Evolutionary conservation across 2,329 filamentous ascomycete species (phyloP).

Genomic region (Metarhizium humberi): DNA sequence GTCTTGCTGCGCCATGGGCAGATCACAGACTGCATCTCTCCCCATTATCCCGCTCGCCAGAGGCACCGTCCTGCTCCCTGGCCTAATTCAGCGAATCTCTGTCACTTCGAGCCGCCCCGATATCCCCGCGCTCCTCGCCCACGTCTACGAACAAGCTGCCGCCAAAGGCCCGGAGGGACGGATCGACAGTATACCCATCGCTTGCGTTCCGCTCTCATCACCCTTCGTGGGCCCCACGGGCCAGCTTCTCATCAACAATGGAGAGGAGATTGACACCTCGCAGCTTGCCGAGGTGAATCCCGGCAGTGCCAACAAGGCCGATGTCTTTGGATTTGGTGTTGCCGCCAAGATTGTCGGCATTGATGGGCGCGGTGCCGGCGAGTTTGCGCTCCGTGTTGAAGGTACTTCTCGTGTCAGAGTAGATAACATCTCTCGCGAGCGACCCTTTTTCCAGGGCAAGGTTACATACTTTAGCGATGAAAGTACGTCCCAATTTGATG

Average conservation of each 20-base stretch:
- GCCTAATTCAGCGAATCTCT: slow-evolving; percentile 74
- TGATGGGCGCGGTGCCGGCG: slow-evolving; percentile 63
- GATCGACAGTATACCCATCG: slow-evolving; percentile 64
- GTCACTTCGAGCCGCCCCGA: slow-evolving; percentile 74
- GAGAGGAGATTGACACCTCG: slow-evolving; percentile 38
- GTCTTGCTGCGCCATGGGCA: slow-evolving; percentile 23
- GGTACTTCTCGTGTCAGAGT: slow-evolving; percentile 70
- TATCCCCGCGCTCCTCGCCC: slow-evolving; percentile 77
- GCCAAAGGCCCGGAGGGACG: slow-evolving; percentile 55
- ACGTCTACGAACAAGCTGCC: slow-evolving; percentile 69
- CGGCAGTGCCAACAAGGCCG: slow-evolving; percentile 52
- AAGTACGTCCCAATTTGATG: slow-evolving; percentile 31
- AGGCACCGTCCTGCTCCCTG: slow-evolving; percentile 75
- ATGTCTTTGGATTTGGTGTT: slow-evolving; percentile 77
- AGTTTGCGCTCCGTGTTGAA: slow-evolving; percentile 80
- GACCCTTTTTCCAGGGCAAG: slow-evolving; percentile 79
- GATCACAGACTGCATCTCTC: slow-evolving; percentile 39
- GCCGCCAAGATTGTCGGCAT: slow-evolving; percentile 71
- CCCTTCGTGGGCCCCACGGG: slow-evolving; percentile 65
- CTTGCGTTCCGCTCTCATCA: slow-evolving; percentile 78
- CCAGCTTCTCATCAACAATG: slow-evolving; percentile 62
- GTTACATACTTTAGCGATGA: slow-evolving; percentile 64
- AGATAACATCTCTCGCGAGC: slow-evolving; percentile 56
- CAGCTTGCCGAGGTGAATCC: slow-evolving; percentile 43
- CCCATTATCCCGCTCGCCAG: slow-evolving; percentile 77